Conservation (phyloP, 176 grass and related monocot genomes). For the Bothriochloa decipiens region DNA sequence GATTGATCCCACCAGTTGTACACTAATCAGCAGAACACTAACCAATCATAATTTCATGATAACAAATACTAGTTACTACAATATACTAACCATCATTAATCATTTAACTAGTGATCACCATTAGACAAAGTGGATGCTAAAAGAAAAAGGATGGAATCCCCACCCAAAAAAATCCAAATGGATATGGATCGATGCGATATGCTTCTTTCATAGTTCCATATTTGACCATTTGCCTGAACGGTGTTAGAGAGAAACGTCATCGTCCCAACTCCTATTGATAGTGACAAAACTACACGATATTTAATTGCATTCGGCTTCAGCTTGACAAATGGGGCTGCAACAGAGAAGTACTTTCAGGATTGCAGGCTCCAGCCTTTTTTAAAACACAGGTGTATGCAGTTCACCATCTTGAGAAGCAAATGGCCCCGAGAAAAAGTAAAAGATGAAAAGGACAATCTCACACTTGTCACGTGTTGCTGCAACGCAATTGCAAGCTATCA, state of each 20-base stretch:
- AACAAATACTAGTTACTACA: background rate
- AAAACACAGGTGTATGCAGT: slow-evolving; percentile 16
- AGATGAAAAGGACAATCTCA: slow-evolving; percentile 30
- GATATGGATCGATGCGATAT: background rate
- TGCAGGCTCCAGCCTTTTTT: slow-evolving; percentile 37
- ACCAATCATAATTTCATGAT: background rate
- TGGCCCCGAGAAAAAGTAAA: slow-evolving; percentile 23
- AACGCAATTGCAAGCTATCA: slow-evolving; percentile 22
- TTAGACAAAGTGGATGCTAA: background rate
- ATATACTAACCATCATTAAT: background rate
- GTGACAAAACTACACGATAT: background rate
- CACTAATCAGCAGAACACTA: background rate
- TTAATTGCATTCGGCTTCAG: background rate
- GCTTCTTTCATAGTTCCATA: background rate
- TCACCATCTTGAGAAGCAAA: slow-evolving; percentile 35
- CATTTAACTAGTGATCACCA: background rate
- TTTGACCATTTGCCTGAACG: background rate
- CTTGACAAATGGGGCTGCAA: slow-evolving; percentile 11
- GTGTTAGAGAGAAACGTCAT: background rate
- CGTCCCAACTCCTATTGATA: background rate
- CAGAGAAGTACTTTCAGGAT: background rate
- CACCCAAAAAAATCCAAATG: background rate
- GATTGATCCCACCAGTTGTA: background rate
- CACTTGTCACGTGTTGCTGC: slow-evolving; percentile 16
- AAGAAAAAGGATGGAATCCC: background rate